A percentile compares a stretch with the other conserved stretches of the same genome.
These are phyloP conservation scores for Penicillium nucicola DNA, from an alignment of 495 filamentous ascomycete species.

Conservation along the genomic window DNA sequence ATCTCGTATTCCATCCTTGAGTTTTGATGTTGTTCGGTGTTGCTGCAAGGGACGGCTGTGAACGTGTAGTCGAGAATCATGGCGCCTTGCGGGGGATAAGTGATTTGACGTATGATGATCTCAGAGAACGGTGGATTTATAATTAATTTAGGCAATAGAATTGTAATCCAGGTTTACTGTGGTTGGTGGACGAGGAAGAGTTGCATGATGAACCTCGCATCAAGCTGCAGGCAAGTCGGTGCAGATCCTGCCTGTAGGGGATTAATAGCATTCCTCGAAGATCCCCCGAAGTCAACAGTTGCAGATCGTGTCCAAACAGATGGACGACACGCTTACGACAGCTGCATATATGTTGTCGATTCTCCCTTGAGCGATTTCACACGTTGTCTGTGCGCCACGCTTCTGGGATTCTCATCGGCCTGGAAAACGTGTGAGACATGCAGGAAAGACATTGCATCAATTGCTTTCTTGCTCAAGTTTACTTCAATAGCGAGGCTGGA, in stretches of 20 bases:
- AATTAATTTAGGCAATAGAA: not conserved
- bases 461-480: not conserved
- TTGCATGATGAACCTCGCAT: conserved; percentile 25
- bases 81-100: conserved; percentile 21
- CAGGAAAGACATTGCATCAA: conserved; percentile 10
- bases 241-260: conserved; percentile 21
- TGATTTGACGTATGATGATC: conserved; percentile 11
- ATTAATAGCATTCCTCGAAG: conserved; percentile 16
- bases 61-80: conserved; percentile 18
- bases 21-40: conserved; percentile 17
- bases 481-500: not conserved
- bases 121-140: not conserved
- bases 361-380: conserved; percentile 3
- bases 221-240: conserved; percentile 3
- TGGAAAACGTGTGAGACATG: conserved; percentile 24
- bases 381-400: conserved; percentile 10
- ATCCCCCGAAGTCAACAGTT: conserved; percentile 1
- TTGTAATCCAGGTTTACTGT: too few relatives aligned
- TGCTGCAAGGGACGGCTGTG: conserved; percentile 47
- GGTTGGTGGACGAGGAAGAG: not conserved
- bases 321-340: conserved; percentile 7
- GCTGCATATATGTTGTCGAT: not conserved
- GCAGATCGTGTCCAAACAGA: not conserved
- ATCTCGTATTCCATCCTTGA: conserved; percentile 17
- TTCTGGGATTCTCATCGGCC: conserved; percentile 9